Evolutionary conservation across 345 rosid species (phyloP), one percentile per base, ranked within the genome.

Genomic region (Excoecaria cochinchinensis): DNA sequence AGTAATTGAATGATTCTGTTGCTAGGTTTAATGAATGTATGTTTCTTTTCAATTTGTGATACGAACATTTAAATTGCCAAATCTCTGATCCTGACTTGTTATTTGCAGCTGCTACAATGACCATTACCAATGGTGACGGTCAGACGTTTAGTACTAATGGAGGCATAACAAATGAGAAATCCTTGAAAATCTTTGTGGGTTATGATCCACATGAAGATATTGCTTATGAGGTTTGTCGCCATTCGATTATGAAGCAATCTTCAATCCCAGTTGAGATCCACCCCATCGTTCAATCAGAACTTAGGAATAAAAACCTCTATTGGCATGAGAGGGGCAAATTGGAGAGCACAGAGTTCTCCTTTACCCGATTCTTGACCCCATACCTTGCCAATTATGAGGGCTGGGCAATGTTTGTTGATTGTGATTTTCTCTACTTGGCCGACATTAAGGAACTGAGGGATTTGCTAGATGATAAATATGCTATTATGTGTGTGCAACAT

Each of bases 321-420:
- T 89, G 94, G 97, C 90, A 98, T 1, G 90, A 91, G 71, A 82
- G 94, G 67, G 89, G 89, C 74, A 75, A 84, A 71, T 80, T 94
- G 4, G 99, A 95, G 92, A 93, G 99, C 89, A 95, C 99, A 0
- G 97, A 95, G 90, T 95, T 95, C 90, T 95, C 98, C 0, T 95
- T 95, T 48, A 55, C 87, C 51, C 90, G 99, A 69, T 95, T 95
- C 89, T 79, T 95, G 78, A 95, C 99, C 42, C 99, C 99, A 0
- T 79, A 87, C 74, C 56, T 95, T 73, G 93, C 99, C 0, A 77
- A 85, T 60, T 93, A 80, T 67, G 84, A 95, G 31, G 99, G 97
- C 1, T 95, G 99, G 99, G 99, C 99, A 0, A 82, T 95, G 98
- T 95, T 95, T 79, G 93, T 95, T 24, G 99, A 95, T 73, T 95